Percentiles rank a stretch among this genome's conserved stretches.
phyloP scores from a whole-genome alignment of 208 protist genomes.

The Phytomonas francai region DNA sequence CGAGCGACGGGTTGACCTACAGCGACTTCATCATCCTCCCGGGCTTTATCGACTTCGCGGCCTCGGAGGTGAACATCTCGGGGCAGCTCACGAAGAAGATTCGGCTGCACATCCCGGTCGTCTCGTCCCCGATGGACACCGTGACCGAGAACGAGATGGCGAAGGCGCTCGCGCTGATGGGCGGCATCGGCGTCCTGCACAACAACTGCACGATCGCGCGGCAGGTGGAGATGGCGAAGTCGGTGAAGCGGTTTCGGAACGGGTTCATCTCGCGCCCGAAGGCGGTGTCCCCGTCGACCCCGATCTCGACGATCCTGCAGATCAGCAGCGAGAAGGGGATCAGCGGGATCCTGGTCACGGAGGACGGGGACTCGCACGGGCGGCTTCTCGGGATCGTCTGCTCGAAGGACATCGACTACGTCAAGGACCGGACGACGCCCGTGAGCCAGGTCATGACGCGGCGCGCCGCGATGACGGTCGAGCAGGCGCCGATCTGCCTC shows the following conservation, averaged over 20 bases:
- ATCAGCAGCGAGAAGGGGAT: slow-evolving; percentile 93
- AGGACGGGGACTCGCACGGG: slow-evolving; percentile 88
- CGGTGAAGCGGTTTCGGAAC: slow-evolving; percentile 95
- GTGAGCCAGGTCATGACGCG: slow-evolving; percentile 86
- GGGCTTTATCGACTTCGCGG: slow-evolving; percentile 92
- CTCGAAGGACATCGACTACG: slow-evolving; percentile 96
- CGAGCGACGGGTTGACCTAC: slow-evolving; percentile 85
- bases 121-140: slow-evolving; percentile 95
- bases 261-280: slow-evolving; percentile 96
- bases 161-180: slow-evolving; percentile 88
- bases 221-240: slow-evolving; percentile 90
- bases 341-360: slow-evolving; percentile 95
- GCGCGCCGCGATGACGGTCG: slow-evolving; percentile 75
- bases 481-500: slow-evolving; percentile 77
- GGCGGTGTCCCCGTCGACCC: slow-evolving; percentile 71
- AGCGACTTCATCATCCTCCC: slow-evolving; percentile 94
- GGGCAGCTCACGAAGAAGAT: slow-evolving; percentile 89
- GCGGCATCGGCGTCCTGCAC: slow-evolving; percentile 95
- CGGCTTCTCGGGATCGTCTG: slow-evolving; percentile 96
- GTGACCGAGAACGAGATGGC: slow-evolving; percentile 92
- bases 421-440: slow-evolving; percentile 74
- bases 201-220: slow-evolving; percentile 91
- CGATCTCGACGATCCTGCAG: slow-evolving; percentile 79
- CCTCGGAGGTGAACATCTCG: slow-evolving; percentile 76
- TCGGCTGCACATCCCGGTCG: slow-evolving; percentile 87